These are phyloP conservation scores for Phoenix roebelenii DNA, from an alignment of 176 grass and related monocot genomes.

Conservation along the genomic window DNA sequence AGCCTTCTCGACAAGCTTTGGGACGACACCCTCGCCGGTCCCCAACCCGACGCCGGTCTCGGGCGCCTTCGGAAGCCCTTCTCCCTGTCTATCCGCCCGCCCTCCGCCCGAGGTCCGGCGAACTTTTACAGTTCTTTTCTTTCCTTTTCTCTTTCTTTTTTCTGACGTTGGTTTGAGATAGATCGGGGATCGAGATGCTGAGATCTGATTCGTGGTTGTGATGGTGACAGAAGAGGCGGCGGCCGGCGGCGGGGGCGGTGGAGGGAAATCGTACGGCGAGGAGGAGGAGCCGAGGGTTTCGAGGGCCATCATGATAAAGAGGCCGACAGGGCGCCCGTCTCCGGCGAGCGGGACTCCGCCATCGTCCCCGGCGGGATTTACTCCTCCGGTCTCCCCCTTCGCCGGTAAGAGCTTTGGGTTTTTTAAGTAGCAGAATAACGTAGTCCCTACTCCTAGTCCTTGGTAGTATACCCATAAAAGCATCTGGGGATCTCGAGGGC, in stretches of 20 bases:
- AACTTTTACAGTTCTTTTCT: no score
- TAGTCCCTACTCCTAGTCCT: neutral
- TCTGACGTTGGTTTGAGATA: no score
- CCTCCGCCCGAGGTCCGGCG: neutral
- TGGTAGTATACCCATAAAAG: neutral
- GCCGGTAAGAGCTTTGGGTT: neutral
- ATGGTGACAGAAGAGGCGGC: no score
- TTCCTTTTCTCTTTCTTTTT: no score
- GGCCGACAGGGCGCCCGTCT: neutral
- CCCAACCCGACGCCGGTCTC: slow-evolving; percentile 4
- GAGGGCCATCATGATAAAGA: neutral
- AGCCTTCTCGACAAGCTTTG: slow-evolving; percentile 22
- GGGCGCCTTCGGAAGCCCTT: slow-evolving; percentile 11
- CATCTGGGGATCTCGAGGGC: neutral
- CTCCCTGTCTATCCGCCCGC: neutral
- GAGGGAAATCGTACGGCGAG: no score
- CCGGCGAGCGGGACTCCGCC: neutral
- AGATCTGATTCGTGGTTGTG: no score
- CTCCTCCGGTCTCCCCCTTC: neutral
- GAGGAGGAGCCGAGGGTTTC: neutral
- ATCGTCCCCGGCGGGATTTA: neutral
- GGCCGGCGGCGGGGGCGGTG: no score
- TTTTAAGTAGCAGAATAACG: neutral
- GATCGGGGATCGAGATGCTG: no score
- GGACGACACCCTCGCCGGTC: slow-evolving; percentile 20